phyloP scores from a whole-genome alignment of 2,329 filamentous ascomycete genomes.

The Beauveria caledonica region DNA sequence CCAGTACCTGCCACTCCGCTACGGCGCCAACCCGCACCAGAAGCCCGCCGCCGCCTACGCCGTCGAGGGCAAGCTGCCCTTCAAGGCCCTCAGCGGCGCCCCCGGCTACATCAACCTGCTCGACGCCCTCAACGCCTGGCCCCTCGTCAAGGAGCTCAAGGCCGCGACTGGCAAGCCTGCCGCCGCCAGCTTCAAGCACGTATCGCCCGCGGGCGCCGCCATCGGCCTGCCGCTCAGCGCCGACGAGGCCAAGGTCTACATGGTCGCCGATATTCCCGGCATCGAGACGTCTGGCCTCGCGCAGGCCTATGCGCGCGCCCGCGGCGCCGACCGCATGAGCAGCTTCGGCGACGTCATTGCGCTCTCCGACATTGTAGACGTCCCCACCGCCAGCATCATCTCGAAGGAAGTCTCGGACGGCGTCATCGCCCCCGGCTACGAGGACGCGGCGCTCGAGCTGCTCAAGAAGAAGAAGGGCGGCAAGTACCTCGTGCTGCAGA shows the following conservation, averaged over 20 bases:
- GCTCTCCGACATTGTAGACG: slow-evolving; percentile 81
- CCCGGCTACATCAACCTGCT: slow-evolving; percentile 97
- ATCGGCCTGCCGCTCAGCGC: slow-evolving; percentile 81
- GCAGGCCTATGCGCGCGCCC: slow-evolving; percentile 90
- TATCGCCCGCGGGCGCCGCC: slow-evolving; percentile 91
- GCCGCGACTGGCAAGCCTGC: slow-evolving; percentile 79
- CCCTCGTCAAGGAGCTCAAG: slow-evolving; percentile 92
- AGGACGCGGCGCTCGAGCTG: slow-evolving; percentile 77
- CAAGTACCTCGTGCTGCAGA: slow-evolving; percentile 91
- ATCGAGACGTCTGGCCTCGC: slow-evolving; percentile 80
- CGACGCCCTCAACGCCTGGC: slow-evolving; percentile 94
- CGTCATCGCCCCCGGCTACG: slow-evolving; percentile 84
- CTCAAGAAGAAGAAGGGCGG: slow-evolving; percentile 97
- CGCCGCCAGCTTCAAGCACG: slow-evolving; percentile 97
- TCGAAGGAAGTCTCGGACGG: slow-evolving; percentile 96
- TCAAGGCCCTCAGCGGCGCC: slow-evolving; percentile 83
- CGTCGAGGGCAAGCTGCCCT: slow-evolving; percentile 68
- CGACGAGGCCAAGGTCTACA: slow-evolving; percentile 94
- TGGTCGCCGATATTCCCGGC: slow-evolving; percentile 90
- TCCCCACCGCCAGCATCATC: slow-evolving; percentile 94
- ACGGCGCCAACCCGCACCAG: slow-evolving; percentile 96
- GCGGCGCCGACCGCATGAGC: slow-evolving; percentile 96
- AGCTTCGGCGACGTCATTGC: slow-evolving; percentile 97
- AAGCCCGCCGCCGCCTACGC: slow-evolving; percentile 87
- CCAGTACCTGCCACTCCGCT: slow-evolving; percentile 80